A percentile compares a stretch with the other conserved stretches of the same genome.
Conservation (phyloP, 495 filamentous ascomycete species). For the Jackrogersella multiformis region DNA sequence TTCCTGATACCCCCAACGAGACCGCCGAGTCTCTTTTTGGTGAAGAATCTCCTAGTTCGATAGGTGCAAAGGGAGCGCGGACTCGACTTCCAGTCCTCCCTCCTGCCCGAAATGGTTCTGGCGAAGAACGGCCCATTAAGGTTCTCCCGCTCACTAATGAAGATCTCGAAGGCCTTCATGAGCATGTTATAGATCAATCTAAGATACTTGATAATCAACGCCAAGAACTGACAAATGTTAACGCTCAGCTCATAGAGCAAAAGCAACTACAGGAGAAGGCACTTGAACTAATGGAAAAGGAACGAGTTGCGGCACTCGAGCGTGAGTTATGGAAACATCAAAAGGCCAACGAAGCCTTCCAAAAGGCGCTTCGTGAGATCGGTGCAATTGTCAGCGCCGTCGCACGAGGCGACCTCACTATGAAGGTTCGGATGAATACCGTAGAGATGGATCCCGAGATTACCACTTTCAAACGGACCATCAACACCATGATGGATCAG, state of each 20-base stretch:
- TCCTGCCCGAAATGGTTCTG: conserved; percentile 47
- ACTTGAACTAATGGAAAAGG: conserved; percentile 62
- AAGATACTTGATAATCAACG: conserved; percentile 79
- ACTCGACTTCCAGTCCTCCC: conserved; percentile 37
- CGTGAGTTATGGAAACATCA: conserved; percentile 95
- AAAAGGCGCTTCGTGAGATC: conserved; percentile 96
- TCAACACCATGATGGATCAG: conserved; percentile 99
- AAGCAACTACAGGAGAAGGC: conserved; percentile 71
- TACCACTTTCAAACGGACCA: conserved; percentile 96
- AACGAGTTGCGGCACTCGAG: conserved; percentile 71
- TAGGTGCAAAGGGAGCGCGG: conserved; percentile 23
- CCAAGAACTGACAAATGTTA: conserved; percentile 73
- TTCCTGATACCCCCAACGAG: conserved; percentile 72
- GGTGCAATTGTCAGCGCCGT: conserved; percentile 96
- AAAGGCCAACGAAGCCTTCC: conserved; percentile 98
- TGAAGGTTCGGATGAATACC: conserved; percentile 96
- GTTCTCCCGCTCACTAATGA: conserved; percentile 66
- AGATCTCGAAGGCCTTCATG: conserved; percentile 73
- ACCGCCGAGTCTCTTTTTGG: conserved; percentile 62
- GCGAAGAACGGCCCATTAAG: conserved; percentile 42
- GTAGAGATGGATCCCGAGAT: conserved; percentile 99
- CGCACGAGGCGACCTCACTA: conserved; percentile 93
- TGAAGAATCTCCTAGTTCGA: conserved; percentile 46
- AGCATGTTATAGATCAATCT: conserved; percentile 81
- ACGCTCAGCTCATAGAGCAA: conserved; percentile 72